Percentiles rank a stretch among this genome's conserved stretches.
Conservation (phyloP, 352 stramenopile genomes). For the Pythium oligandrum region DNA sequence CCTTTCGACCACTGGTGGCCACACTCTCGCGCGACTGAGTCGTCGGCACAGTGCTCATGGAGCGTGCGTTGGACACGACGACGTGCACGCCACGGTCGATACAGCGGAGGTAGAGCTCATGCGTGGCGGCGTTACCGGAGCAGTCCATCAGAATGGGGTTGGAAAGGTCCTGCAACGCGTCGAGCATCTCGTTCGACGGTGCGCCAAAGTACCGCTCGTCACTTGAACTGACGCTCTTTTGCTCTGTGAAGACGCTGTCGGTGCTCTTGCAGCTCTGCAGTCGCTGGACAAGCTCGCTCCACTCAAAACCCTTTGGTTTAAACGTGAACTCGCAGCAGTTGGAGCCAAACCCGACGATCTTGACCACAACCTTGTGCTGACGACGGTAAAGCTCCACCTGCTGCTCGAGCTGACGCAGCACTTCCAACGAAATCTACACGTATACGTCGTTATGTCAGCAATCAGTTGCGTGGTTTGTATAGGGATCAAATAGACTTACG, state of each 20-base stretch:
- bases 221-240: neutral
- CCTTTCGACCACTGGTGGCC: conserved; percentile 23
- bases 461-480: too few relatives aligned
- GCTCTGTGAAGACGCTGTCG: conserved; percentile 22
- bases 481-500: conserved; percentile 15
- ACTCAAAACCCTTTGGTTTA: conserved; percentile 47
- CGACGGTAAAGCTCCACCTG: conserved; percentile 55
- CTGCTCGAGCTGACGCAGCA: conserved; percentile 57
- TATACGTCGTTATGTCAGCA: too few relatives aligned
- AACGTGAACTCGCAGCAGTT: conserved; percentile 59
- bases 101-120: conserved; percentile 52
- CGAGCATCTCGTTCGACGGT: conserved; percentile 42
- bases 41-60: conserved; percentile 40
- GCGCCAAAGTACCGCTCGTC: conserved; percentile 28
- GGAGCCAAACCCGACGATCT: conserved; percentile 66
- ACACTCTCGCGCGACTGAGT: conserved; percentile 59
- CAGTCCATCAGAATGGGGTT: conserved; percentile 74
- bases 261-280: conserved; percentile 38
- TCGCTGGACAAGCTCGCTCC: conserved; percentile 33
- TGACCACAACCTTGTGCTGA: conserved; percentile 63
- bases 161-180: conserved; percentile 58
- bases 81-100: conserved; percentile 70
- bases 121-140: conserved; percentile 44
- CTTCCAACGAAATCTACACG: conserved; percentile 46
- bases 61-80: conserved; percentile 62